Base-by-base conservation (phyloP, 73 alveolate species). In the Blepharisma japonicum region DNA sequence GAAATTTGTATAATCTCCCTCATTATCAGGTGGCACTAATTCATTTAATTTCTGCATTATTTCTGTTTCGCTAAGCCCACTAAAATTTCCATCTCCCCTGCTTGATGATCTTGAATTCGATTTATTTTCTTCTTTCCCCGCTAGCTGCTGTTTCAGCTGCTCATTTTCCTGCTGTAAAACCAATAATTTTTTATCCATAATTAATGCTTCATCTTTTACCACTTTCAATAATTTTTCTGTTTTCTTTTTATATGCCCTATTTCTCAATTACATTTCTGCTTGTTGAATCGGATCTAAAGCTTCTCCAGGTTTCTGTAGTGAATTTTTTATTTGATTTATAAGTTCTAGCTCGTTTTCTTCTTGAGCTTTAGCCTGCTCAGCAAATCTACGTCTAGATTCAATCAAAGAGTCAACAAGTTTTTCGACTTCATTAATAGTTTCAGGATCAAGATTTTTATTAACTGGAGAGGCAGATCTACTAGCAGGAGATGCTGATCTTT, bases 61-160 rank as follows among this genome's bases (percentile, higher is more conserved):
- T 32, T 32, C 42, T 32, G 42, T 32, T 32, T 32, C 42, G 47
- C 14, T 20, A 2, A 14, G 4, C 5, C 23, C 74, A 2, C 46
- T 14, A 53, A 20, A 53, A 53, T 53, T 14, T 9, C 11, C n/a
- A 61, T 18, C 46, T 25, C 46, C 74, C 14, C 74, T 61, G 14
- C 74, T 61, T 18, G 74, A 61, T 18, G 74, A 61, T 61, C 74
- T n/a, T 2, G 74, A 61, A 25, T 61, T 61, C 14, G 39, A 61
- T 14, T 61, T 61, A 61, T n/a, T 61, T 8, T 39, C 23, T 61
- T 61, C 74, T 18, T 18, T 61, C 0, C 14, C 74, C 2, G 74
- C 74, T 2, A 61, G 14, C 2, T 14, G 47, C 14, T n/a, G 47
- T 61, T 61, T 61, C 2, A 61, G 74, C 23, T 39, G 14, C 47